These are phyloP conservation scores for Metschnikowia baotianmanensis DNA, from an alignment of 805 yeast genomes.

Conservation along the genomic window DNA sequence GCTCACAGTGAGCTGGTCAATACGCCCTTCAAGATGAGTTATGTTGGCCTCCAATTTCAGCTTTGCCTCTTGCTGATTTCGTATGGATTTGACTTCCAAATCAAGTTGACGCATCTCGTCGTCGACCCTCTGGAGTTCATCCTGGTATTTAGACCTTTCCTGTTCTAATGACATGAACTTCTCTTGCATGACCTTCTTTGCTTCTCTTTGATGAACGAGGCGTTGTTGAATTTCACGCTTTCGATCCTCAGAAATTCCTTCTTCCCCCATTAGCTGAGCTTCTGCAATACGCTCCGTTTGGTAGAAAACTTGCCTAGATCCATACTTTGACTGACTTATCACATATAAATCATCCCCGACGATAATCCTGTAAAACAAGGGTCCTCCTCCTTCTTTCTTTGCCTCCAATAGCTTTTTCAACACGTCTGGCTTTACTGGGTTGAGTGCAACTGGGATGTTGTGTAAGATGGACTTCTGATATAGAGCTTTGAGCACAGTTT, in stretches of 20 bases:
- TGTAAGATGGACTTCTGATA: constrained; percentile 48
- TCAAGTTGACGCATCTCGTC: constrained; percentile 14
- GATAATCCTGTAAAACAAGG: constrained; percentile 56
- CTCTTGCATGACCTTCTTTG: constrained; percentile 16
- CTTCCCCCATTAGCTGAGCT: constrained; percentile 30
- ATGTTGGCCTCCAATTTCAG: constrained; percentile 28
- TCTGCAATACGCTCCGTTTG: constrained; percentile 33
- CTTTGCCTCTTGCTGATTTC: constrained; percentile 27
- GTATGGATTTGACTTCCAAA: constrained; percentile 24
- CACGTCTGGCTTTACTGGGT: constrained; percentile 42
- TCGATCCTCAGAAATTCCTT: constrained; percentile 30
- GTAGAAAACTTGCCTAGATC: constrained; percentile 51
- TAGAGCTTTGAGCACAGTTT: constrained; percentile 67
- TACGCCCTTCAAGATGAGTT: constrained; percentile 11
- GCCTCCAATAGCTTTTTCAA: constrained; percentile 34
- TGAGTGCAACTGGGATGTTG: constrained; percentile 61
- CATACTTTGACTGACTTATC: constrained; percentile 61
- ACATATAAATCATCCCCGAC: constrained; percentile 55
- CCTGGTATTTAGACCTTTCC: constrained; percentile 3
- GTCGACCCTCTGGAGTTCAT: constrained; percentile 6
- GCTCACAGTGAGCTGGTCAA: constrained; percentile 12
- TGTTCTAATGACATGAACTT: constrained; percentile 7
- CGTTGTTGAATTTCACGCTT: constrained; percentile 20
- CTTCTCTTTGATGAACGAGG: constrained; percentile 16
- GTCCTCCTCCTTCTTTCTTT: constrained; percentile 37